Conservation (phyloP, 73 alveolate species). For the Paramecium primaurelia region DNA sequence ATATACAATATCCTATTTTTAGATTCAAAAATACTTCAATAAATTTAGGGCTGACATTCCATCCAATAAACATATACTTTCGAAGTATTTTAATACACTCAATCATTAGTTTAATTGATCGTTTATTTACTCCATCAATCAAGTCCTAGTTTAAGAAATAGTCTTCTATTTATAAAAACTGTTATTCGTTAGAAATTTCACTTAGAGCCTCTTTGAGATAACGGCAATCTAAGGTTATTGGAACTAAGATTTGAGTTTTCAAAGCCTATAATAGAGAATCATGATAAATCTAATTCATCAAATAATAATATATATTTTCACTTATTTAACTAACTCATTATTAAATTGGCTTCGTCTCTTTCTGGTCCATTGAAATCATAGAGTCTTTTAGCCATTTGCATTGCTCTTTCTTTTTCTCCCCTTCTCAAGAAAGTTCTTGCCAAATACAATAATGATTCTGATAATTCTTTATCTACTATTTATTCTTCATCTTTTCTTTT, state of each 20-base stretch:
- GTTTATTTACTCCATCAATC: neutral
- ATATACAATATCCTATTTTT: neutral
- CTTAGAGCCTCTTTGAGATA: neutral
- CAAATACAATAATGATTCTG: constrained; percentile 89
- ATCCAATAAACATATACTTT: neutral
- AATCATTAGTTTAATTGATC: neutral
- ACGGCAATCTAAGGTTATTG: neutral
- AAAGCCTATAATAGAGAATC: neutral
- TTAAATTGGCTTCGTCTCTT: constrained; percentile 62
- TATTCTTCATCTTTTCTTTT: constrained; percentile 85
- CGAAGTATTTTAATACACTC: neutral
- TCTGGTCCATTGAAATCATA: constrained; percentile 89
- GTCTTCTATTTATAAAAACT: neutral
- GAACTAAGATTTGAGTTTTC: neutral
- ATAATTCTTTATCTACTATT: constrained; percentile 83
- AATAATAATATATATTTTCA: neutral
- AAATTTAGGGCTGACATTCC: neutral
- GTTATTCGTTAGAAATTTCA: neutral
- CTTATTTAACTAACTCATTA: constrained; percentile 42
- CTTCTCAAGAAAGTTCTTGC: constrained; percentile 79
- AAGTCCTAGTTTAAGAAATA: neutral
- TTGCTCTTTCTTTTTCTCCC: constrained; percentile 83
- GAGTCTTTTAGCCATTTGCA: constrained; percentile 82
- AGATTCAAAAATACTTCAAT: neutral
- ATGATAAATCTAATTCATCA: neutral